Percentiles rank a stretch among this genome's conserved stretches.
Evolutionary conservation across 352 stramenopile species (phyloP).

Genomic region (Phytophthora chlamydospora): DNA sequence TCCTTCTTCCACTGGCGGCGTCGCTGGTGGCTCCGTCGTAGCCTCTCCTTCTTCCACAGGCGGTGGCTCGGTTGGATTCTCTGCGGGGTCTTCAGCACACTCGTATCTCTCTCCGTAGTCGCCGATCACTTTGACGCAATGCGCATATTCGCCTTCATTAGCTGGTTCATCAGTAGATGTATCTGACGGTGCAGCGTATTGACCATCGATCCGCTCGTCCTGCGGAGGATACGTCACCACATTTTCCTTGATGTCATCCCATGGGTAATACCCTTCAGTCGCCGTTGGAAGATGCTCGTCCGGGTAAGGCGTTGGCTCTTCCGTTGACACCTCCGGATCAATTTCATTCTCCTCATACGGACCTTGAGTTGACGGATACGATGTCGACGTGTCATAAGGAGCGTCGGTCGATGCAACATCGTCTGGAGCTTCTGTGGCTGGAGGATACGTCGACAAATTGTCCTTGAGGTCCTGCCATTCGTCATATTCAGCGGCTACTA

Average conservation of each 20-base stretch:
- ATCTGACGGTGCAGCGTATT: background rate
- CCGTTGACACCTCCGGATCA: background rate
- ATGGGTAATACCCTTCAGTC: background rate
- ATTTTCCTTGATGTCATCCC: background rate
- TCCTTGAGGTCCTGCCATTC: constrained; percentile 10
- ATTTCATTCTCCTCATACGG: background rate
- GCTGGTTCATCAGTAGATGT: background rate
- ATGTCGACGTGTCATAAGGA: background rate
- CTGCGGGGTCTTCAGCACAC: background rate
- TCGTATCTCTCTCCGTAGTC: constrained; percentile 1
- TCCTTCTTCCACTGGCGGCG: background rate
- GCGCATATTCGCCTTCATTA: background rate
- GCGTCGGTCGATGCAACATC: constrained; percentile 1
- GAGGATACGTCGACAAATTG: background rate
- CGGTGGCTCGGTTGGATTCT: background rate
- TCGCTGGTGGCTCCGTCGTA: background rate
- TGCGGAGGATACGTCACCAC: background rate
- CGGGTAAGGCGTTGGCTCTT: no score
- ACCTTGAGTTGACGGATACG: background rate
- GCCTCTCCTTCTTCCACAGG: background rate
- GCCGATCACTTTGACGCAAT: constrained; percentile 1
- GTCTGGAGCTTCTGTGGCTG: background rate
- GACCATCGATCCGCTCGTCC: no score
- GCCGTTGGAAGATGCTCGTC: background rate
- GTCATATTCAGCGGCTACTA: background rate